phyloP scores from a whole-genome alignment of 768 basidiomycete genomes.

The Pleurotus djamor region DNA sequence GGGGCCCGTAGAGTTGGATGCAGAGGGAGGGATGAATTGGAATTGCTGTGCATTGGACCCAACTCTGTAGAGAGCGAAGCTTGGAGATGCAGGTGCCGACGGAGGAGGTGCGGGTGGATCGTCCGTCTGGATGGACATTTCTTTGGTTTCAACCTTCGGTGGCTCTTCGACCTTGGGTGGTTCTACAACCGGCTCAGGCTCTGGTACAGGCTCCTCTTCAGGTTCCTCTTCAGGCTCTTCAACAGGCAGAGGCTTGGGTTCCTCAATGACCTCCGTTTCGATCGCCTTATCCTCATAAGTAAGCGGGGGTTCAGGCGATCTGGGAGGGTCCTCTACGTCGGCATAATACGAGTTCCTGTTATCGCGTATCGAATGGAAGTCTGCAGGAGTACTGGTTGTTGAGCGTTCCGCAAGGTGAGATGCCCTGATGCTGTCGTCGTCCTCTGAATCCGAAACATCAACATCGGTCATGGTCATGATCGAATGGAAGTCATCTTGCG shows the following conservation, averaged over 20 bases:
- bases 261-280: conserved; percentile 5
- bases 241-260: conserved; percentile 9
- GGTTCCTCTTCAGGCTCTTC: conserved; percentile 13
- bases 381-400: neutral
- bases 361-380: conserved; percentile 20
- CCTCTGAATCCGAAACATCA: conserved; percentile 56
- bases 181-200: conserved; percentile 29
- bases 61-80: conserved; percentile 14
- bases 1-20: conserved; percentile 15
- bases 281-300: conserved; percentile 45
- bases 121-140: conserved; percentile 82
- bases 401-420: conserved; percentile 36
- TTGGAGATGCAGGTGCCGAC: conserved; percentile 26
- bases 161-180: conserved; percentile 21
- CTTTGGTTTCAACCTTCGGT: conserved; percentile 65
- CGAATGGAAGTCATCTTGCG: conserved; percentile 76
- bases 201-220: conserved; percentile 7
- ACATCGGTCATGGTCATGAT: conserved; percentile 70
- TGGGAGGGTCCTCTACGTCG: conserved; percentile 30
- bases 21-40: conserved; percentile 15
- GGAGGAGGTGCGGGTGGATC: conserved; percentile 33
- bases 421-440: conserved; percentile 76
- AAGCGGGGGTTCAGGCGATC: conserved; percentile 23
- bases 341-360: conserved; percentile 24
- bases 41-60: conserved; percentile 16